These are phyloP conservation scores for Solanum etuberosum DNA, from an alignment of 257 asterid genomes.

Conservation along the genomic window DNA sequence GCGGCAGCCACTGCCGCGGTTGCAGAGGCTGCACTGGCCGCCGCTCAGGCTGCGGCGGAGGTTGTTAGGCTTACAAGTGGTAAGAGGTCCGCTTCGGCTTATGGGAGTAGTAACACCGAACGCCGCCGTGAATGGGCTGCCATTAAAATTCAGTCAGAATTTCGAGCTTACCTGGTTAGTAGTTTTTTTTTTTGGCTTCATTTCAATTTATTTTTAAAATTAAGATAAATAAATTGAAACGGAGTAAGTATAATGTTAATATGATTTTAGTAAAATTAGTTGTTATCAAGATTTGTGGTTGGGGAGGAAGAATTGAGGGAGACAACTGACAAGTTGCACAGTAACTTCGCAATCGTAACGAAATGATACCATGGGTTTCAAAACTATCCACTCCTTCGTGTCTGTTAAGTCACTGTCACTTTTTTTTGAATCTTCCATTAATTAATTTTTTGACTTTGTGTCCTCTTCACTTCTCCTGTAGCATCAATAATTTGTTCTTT, in stretches of 20 bases:
- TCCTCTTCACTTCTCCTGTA: not conserved
- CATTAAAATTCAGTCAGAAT: slow-evolving; percentile 76
- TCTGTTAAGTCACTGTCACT: not conserved
- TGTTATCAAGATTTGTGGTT: not conserved
- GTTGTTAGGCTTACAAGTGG: slow-evolving; percentile 76
- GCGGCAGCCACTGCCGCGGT: slow-evolving; percentile 98
- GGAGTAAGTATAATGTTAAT: not conserved
- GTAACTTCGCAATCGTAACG: not conserved
- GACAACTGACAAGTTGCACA: not conserved
- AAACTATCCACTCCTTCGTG: not conserved
- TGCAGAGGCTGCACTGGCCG: slow-evolving; percentile 97
- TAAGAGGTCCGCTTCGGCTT: slow-evolving; percentile 23
- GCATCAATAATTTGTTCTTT: not conserved
- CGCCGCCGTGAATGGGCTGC: slow-evolving; percentile 60
- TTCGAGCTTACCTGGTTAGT: slow-evolving; percentile 88
- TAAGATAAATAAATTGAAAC: not conserved
- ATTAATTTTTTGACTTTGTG: not conserved
- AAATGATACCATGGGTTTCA: not conserved
- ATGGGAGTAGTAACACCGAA: slow-evolving; percentile 12
- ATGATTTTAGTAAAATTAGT: not conserved
- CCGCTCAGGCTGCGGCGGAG: slow-evolving; percentile 95
- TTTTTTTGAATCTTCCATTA: not conserved
- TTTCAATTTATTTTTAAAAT: not conserved
- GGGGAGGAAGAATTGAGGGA: not conserved
- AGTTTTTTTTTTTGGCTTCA: not conserved